These are phyloP conservation scores for Comarum palustre DNA, from an alignment of 306 rosid genomes.

Conservation along the genomic window DNA sequence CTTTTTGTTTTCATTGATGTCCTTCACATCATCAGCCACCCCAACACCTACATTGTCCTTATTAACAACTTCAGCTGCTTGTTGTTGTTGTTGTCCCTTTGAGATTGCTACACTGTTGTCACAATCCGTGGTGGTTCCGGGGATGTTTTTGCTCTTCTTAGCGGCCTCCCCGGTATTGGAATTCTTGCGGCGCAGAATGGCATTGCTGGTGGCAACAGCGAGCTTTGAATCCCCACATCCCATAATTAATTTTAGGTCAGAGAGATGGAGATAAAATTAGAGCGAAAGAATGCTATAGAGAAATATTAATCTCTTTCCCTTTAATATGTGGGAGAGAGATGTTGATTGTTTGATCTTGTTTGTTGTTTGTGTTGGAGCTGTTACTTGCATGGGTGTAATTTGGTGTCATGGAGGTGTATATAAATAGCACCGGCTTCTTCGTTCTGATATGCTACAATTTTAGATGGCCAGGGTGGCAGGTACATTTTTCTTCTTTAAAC, in stretches of 20 bases:
- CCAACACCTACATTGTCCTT: background rate
- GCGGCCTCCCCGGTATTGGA: conserved; percentile 12
- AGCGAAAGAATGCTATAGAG: background rate
- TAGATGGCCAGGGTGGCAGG: no score
- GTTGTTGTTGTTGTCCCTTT: background rate
- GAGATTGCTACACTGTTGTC: conserved; percentile 5
- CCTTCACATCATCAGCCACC: conserved; percentile 20
- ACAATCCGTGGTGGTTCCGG: conserved; percentile 19
- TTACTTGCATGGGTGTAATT: conserved; percentile 31
- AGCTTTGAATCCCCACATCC: conserved; percentile 83
- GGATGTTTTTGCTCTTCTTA: conserved; percentile 28
- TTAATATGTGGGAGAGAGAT: conserved; percentile 17
- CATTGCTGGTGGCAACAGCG: conserved; percentile 56
- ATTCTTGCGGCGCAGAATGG: conserved; percentile 48
- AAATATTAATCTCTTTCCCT: conserved; percentile 4
- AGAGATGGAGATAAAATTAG: conserved; percentile 1
- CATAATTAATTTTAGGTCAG: conserved; percentile 36
- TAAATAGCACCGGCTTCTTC: conserved; percentile 11
- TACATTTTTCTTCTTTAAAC: no score
- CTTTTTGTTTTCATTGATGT: conserved; percentile 11
- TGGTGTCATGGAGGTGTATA: conserved; percentile 22
- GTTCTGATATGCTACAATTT: background rate
- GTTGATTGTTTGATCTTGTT: conserved; percentile 19
- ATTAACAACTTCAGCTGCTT: background rate
- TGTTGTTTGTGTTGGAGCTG: conserved; percentile 20